Percentiles rank a stretch among this genome's conserved stretches.
These are phyloP conservation scores for Elaeis oleifera DNA, from an alignment of 202 grass and related monocot genomes.

Conservation along the genomic window DNA sequence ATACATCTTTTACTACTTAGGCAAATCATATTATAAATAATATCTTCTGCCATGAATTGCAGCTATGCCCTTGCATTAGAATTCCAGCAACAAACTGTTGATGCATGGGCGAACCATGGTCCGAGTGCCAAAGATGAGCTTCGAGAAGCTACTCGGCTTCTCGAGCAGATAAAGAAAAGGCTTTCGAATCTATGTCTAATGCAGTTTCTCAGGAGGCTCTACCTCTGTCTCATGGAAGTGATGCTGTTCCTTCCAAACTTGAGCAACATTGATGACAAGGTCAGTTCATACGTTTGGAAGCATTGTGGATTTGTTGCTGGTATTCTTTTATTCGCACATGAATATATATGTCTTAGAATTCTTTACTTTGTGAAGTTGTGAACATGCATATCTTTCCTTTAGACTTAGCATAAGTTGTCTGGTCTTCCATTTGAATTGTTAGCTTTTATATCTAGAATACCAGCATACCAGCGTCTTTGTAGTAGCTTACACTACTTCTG, in stretches of 20 bases:
- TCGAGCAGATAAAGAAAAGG: conserved; percentile 62
- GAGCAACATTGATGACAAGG: conserved; percentile 15
- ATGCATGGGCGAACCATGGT: conserved; percentile 79
- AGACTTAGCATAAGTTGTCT: no score
- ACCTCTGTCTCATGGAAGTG: conserved; percentile 21
- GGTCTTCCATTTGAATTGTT: no score
- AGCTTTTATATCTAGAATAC: no score
- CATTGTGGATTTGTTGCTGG: no score
- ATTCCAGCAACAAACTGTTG: conserved; percentile 64
- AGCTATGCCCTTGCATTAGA: conserved; percentile 73
- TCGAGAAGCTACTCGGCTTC: conserved; percentile 55
- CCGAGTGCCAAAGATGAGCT: conserved; percentile 52
- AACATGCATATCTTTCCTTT: no score
- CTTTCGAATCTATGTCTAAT: conserved; percentile 23
- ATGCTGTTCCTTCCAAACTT: conserved; percentile 27
- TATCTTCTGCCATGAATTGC: conserved; percentile 15
- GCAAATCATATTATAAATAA: background rate
- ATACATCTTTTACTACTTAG: background rate
- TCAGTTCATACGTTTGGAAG: background rate
- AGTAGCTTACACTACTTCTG: no score
- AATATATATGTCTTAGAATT: no score
- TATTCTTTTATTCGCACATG: no score
- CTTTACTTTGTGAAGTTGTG: no score
- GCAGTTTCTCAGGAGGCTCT: conserved; percentile 6
- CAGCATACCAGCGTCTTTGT: no score